Base-by-base conservation (phyloP, 2,329 filamentous ascomycete genomes). In the Davidsoniella eucalypti region DNA sequence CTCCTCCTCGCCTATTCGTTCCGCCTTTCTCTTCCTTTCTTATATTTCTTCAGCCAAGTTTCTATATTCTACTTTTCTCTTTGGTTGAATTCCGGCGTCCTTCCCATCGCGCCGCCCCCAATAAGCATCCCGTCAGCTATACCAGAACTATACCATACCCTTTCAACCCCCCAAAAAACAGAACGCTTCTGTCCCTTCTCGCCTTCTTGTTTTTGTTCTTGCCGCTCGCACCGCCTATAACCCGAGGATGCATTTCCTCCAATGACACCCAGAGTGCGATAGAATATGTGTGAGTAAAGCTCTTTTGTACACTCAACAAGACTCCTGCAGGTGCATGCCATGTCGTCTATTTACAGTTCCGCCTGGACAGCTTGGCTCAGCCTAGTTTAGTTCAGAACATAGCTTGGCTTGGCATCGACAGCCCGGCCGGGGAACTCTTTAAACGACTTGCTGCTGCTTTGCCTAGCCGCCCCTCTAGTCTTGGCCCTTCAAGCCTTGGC, bases 241-340 rank as follows among this genome's bases (percentile, higher is more conserved):
- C 25, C 39, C 29, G 29, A 42, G 44, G 44, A 52, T 52, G 50
- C 44, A 38, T 52, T 40, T 23, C 44, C 29, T 43, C 23, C 50
- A 47, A 52, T 44, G 40, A 47, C 23, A 36, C 39, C 26, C 29
- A 43, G 33, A 37, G 44, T 47, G 44, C 39, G 44, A 52, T 51
- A 51, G 26, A 51, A 41, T 51, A 51, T 51, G 49, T 51, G 49
- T 51, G 26, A 51, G 49, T 51, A 9, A 18, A 14, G 29, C 29
- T 33, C 29, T 33, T 14, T n/a, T 33, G 23, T 18, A 21, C 38
- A 18, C 21, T 40, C 12, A 12, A 3, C 26, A 29, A 29, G 8
- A 33, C 29, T 33, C 29, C 43, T n/a, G 17, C 43, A 33, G 26
- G 9, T 14, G 36, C 50, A 55, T 42, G 33, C 23, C 36, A 12